Conservation (phyloP, 2,329 filamentous ascomycete genomes). For the Purpureocillium takamizusanense region DNA sequence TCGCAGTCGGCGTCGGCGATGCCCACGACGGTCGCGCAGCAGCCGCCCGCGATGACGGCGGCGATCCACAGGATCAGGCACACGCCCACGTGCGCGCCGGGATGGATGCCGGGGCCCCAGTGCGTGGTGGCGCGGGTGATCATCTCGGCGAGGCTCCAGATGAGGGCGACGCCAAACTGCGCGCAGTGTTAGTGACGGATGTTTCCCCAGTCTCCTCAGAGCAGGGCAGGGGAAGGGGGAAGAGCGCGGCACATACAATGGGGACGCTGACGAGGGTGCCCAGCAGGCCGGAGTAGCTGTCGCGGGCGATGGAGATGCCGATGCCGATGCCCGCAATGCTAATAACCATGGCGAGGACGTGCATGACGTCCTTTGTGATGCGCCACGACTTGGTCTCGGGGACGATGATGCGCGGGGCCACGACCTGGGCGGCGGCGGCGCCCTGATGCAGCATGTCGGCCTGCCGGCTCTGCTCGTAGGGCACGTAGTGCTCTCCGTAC, state of each 20-base stretch:
- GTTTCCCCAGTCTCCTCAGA: too few relatives aligned
- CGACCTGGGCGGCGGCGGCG: background rate
- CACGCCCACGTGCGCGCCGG: constrained; percentile 32
- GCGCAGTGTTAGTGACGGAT: too few relatives aligned
- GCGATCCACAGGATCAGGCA: constrained; percentile 32
- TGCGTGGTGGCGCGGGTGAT: constrained; percentile 24
- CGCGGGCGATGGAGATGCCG: constrained; percentile 11
- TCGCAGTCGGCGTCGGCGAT: constrained; percentile 1
- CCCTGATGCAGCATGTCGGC: too few relatives aligned
- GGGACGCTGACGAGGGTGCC: constrained; percentile 5
- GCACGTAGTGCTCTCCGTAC: background rate
- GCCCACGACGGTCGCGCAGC: constrained; percentile 11
- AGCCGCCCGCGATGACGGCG: constrained; percentile 15
- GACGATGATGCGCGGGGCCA: background rate
- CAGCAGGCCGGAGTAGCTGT: constrained; percentile 4
- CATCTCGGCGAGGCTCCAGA: constrained; percentile 30
- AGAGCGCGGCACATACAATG: constrained; percentile 5
- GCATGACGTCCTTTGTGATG: constrained; percentile 20
- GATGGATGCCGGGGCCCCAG: constrained; percentile 27
- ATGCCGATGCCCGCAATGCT: constrained; percentile 18
- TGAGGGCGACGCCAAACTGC: constrained; percentile 23
- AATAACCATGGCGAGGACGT: constrained; percentile 14
- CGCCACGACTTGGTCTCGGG: background rate
- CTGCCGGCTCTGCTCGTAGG: background rate
- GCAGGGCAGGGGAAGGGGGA: too few relatives aligned